Conservation (phyloP, 1,284 basidiomycete species). For the Amylostereum areolatum region DNA sequence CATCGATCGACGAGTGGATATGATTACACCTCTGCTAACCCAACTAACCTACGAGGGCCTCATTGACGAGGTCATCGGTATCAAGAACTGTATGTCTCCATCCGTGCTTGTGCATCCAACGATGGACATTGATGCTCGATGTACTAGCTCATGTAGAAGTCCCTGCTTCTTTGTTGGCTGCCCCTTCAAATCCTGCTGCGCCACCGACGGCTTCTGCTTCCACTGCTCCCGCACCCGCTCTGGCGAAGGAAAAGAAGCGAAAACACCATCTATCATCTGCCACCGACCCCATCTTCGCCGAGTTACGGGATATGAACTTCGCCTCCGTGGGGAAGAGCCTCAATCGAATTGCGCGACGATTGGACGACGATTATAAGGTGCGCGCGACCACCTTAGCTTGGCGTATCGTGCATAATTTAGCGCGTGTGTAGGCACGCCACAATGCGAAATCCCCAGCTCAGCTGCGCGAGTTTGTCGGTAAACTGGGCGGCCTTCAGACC, state of each 20-base stretch:
- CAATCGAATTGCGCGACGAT: constrained; percentile 74
- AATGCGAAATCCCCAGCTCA: constrained; percentile 90
- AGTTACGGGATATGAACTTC: constrained; percentile 91
- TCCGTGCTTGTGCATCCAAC: constrained; percentile 5
- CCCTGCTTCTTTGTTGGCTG: constrained; percentile 72
- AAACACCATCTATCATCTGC: constrained; percentile 77
- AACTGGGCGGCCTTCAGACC: constrained; percentile 84
- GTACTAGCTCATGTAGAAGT: constrained; percentile 83
- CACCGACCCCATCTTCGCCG: constrained; percentile 79
- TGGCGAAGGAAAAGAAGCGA: constrained; percentile 77
- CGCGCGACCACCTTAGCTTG: constrained; percentile 5
- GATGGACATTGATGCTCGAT: neutral
- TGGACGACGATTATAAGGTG: constrained; percentile 92
- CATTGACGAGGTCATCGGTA: constrained; percentile 89
- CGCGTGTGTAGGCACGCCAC: constrained; percentile 48
- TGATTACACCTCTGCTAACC: constrained; percentile 93
- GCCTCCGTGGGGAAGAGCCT: constrained; percentile 85
- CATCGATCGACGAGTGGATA: constrained; percentile 88
- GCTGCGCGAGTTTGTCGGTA: constrained; percentile 92
- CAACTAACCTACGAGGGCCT: constrained; percentile 97
- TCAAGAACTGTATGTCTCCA: constrained; percentile 71
- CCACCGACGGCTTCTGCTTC: constrained; percentile 37
- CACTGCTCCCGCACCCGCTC: constrained; percentile 32
- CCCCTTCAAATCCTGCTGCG: constrained; percentile 31
- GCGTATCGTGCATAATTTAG: constrained; percentile 5